Evolutionary conservation across 2,329 filamentous ascomycete genomes (phyloP), one percentile per base, ranked within the genome.

Genomic region (Dactylonectria estremocensis): DNA sequence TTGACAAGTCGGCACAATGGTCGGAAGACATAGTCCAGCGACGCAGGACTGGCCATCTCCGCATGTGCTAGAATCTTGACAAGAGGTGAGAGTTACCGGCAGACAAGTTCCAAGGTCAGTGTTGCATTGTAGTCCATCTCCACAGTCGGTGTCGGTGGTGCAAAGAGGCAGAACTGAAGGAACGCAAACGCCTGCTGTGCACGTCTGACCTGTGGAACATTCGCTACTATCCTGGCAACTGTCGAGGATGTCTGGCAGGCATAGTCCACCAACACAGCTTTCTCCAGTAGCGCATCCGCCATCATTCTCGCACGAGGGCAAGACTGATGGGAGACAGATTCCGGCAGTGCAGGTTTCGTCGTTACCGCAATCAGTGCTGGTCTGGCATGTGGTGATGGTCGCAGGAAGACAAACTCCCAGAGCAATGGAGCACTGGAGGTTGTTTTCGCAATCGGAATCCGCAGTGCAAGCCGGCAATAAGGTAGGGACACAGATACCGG

Each of bases 341-440:
- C 60, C 50, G 18, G 28, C 31, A 1, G 60, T 62, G n/a, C 60
- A 62, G 3, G 22, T 43, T 28, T 62, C 18, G 16, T 22, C 22
- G 2, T 45, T 24, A n/a, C 20, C 40, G 13, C 62, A 64, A 5
- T 40, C 43, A 1, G 62, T 24, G 2, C 33, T n/a, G 3, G 54
- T 9, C 0, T n/a, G 11, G 18, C 62, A 64, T n/a, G 54, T 37
- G 2, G 33, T 18, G 13, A 64, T 7, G 1, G 43, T 16, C 9
- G 43, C 28, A 9, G 62, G 62, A 8, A 64, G 37, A 46, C 62
- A 64, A n/a, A 52, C n/a, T 28, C 24, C 24, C 4, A 28, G 24
- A 20, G 46, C 53, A 11, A 33, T 40, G 5, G 22, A 46, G 16
- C 62, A 64, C 20, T 52, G 35, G 5, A 45, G 35, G n/a, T n/a